Percentiles rank a stretch among this genome's conserved stretches.
phyloP scores from a whole-genome alignment of 495 filamentous ascomycete species.

The Penicillium simplicissimum region DNA sequence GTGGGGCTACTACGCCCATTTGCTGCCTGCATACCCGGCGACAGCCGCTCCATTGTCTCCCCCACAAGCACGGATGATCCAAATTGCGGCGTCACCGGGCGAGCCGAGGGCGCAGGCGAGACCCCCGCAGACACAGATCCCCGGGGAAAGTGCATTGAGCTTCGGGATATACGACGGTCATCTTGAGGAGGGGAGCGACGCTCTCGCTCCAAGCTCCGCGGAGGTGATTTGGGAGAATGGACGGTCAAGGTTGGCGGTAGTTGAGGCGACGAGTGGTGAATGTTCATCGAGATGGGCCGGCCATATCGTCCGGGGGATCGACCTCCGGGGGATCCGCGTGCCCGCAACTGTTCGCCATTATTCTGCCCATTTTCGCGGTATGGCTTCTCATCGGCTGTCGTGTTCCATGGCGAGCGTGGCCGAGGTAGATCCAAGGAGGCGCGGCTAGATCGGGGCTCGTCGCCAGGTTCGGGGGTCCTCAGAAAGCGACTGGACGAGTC shows the following conservation, averaged over 20 bases:
- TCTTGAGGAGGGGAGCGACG: constrained; percentile 18
- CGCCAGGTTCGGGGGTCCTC: constrained; percentile 41
- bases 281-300: constrained; percentile 53
- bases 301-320: constrained; percentile 28
- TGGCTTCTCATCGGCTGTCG: constrained; percentile 34
- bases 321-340: constrained; percentile 32
- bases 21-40: constrained; percentile 38
- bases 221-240: constrained; percentile 75
- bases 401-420: constrained; percentile 41
- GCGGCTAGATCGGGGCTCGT: constrained; percentile 49
- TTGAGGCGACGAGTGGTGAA: constrained; percentile 56
- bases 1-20: constrained; percentile 26
- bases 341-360: constrained; percentile 33
- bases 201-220: constrained; percentile 39
- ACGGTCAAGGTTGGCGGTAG: constrained; percentile 69
- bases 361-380: constrained; percentile 20
- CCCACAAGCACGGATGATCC: constrained; percentile 52
- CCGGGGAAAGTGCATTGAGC: constrained; percentile 29
- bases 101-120: constrained; percentile 43
- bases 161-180: constrained; percentile 28
- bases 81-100: constrained; percentile 49
- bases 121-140: constrained; percentile 39
- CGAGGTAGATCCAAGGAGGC: constrained; percentile 56
- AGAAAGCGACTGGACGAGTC: constrained; percentile 36
- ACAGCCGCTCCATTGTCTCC: constrained; percentile 53